phyloP scores from a whole-genome alignment of 805 yeast species.

The Yarrowia osloensis region DNA sequence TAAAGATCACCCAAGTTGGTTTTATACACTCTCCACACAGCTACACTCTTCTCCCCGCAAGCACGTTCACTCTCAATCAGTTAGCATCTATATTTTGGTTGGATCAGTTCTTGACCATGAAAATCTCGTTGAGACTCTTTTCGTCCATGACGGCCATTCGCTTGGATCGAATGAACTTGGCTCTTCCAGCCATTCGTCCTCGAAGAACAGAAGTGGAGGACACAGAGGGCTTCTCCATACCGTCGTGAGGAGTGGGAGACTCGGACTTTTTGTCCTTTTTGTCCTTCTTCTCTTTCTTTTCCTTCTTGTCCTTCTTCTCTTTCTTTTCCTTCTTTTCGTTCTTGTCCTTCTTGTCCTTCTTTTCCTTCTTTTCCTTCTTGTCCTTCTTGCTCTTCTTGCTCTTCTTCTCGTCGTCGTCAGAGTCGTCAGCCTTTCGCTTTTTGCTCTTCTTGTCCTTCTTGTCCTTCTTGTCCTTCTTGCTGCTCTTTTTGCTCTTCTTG shows the following conservation, averaged over 20 bases:
- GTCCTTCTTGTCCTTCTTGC: constrained; percentile 33
- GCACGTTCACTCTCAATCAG: constrained; percentile 14
- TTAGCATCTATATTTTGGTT: constrained; percentile 21
- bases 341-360: constrained; percentile 40
- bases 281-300: constrained; percentile 40
- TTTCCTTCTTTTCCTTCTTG: constrained; percentile 37
- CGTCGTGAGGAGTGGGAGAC: constrained; percentile 38
- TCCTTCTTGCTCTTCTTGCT: constrained; percentile 37
- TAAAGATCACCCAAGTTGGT: no score
- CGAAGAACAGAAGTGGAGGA: constrained; percentile 44
- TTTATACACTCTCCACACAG: background rate
- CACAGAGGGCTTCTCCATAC: constrained; percentile 38
- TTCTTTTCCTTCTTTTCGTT: constrained; percentile 40
- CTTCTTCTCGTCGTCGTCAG: constrained; percentile 33
- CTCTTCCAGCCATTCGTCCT: constrained; percentile 72
- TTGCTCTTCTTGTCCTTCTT: constrained; percentile 42
- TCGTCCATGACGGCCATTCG: constrained; percentile 89
- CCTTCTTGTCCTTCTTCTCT: constrained; percentile 37
- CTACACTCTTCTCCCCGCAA: background rate
- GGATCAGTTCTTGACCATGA: constrained; percentile 60
- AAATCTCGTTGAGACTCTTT: constrained; percentile 86
- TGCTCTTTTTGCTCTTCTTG: constrained; percentile 25
- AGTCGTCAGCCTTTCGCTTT: constrained; percentile 39
- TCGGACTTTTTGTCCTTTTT: constrained; percentile 39
- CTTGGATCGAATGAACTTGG: constrained; percentile 86